Evolutionary conservation across 192 early-diverging fungal genomes (phyloP).

Genomic region (Coemansia umbellata): DNA sequence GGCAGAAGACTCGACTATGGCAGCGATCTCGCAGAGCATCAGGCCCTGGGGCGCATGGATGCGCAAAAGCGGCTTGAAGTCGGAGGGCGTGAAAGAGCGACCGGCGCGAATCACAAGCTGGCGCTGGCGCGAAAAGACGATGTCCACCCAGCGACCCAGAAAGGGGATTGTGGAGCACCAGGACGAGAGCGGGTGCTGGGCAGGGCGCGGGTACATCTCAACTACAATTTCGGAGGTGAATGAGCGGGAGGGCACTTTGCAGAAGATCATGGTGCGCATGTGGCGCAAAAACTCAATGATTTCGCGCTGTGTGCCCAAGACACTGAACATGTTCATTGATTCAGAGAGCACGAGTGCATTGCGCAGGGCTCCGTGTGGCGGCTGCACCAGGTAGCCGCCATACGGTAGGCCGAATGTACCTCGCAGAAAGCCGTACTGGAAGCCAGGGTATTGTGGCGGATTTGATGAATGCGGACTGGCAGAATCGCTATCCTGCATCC

Average conservation of each 20-base stretch:
- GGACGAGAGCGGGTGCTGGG: background rate
- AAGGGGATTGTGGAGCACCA: background rate
- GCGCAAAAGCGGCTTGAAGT: conserved; percentile 18
- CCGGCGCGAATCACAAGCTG: conserved; percentile 30
- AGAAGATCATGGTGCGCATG: conserved; percentile 22
- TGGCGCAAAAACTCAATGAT: conserved; percentile 24
- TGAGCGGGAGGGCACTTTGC: conserved; percentile 6
- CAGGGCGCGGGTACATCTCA: conserved; percentile 10
- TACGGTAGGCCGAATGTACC: conserved; percentile 26
- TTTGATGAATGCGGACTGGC: too few species aligned
- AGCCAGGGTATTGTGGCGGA: conserved; percentile 30
- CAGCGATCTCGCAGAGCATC: conserved; percentile 32
- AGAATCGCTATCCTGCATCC: background rate
- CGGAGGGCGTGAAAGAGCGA: conserved; percentile 3
- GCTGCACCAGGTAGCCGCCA: conserved; percentile 25
- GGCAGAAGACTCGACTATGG: conserved; percentile 5
- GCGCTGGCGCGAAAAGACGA: conserved; percentile 14
- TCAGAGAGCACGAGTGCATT: conserved; percentile 16
- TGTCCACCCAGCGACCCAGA: conserved; percentile 1
- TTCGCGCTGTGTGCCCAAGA: conserved; percentile 19
- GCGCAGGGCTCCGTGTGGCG: conserved; percentile 1
- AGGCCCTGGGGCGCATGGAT: conserved; percentile 35
- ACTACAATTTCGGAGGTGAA: conserved; percentile 13
- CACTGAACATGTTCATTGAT: conserved; percentile 20
- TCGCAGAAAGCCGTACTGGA: conserved; percentile 32